Percentiles rank a stretch among this genome's conserved stretches.
Conservation (phyloP, 805 yeast genomes). For the Blastobotrys peoriensis region DNA sequence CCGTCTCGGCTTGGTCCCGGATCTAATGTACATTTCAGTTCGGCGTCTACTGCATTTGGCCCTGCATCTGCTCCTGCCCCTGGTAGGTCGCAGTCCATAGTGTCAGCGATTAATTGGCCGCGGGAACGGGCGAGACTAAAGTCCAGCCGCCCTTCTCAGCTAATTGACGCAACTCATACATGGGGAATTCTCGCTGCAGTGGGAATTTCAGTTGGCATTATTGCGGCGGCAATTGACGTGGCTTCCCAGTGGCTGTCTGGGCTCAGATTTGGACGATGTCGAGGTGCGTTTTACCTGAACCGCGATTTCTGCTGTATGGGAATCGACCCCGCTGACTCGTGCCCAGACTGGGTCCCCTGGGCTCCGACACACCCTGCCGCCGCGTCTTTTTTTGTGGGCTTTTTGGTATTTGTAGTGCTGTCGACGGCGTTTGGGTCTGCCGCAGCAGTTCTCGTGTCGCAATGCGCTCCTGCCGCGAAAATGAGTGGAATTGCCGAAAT, state of each 20-base stretch:
- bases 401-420: conserved; percentile 34
- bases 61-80: too few relatives aligned
- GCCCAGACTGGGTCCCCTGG: conserved; percentile 35
- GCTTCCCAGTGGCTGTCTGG: conserved; percentile 77
- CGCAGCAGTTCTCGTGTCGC: conserved; percentile 32
- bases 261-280: conserved; percentile 70
- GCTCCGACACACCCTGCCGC: conserved; percentile 25
- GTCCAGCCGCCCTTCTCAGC: conserved; percentile 19
- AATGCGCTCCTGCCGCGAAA: conserved; percentile 35
- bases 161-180: conserved; percentile 34
- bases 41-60: too few relatives aligned
- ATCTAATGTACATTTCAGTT: too few relatives aligned
- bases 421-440: conserved; percentile 36
- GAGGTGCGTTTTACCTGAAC: conserved; percentile 55
- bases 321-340: conserved; percentile 35
- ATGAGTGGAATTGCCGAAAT: conserved; percentile 72
- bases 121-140: conserved; percentile 29
- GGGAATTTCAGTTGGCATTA: conserved; percentile 67
- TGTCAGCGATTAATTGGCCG: conserved; percentile 31
- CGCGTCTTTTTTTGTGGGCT: conserved; percentile 28
- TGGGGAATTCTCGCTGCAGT: conserved; percentile 68
- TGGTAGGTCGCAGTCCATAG: too few relatives aligned
- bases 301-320: conserved; percentile 73
- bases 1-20: too few relatives aligned
- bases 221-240: conserved; percentile 73